A percentile compares a stretch with the other conserved stretches of the same genome.
These are phyloP conservation scores for Cicer chorassanicum DNA, from an alignment of 306 rosid species.

Conservation along the genomic window DNA sequence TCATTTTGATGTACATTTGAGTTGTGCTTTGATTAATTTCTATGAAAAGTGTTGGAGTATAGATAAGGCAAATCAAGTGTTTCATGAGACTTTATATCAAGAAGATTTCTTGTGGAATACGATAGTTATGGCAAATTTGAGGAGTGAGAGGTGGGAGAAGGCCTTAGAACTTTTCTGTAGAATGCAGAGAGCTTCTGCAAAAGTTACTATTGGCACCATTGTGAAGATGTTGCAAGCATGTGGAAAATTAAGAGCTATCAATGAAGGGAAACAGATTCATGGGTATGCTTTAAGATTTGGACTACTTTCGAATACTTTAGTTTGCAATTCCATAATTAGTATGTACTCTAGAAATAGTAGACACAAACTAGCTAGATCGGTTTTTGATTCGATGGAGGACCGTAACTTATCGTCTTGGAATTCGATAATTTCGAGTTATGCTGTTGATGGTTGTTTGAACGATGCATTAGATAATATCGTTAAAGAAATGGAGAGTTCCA, in stretches of 20 bases:
- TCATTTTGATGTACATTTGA: slow-evolving; percentile 60
- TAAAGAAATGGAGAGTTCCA: slow-evolving; percentile 52
- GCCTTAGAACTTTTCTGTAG: slow-evolving; percentile 52
- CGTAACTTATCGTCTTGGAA: slow-evolving; percentile 71
- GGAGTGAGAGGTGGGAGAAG: slow-evolving; percentile 59
- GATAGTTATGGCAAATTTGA: slow-evolving; percentile 59
- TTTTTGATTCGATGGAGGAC: slow-evolving; percentile 63
- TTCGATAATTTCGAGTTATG: slow-evolving; percentile 61
- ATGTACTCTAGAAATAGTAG: slow-evolving; percentile 72
- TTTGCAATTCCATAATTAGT: slow-evolving; percentile 67
- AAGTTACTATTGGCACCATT: slow-evolving; percentile 51
- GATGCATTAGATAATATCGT: slow-evolving; percentile 49
- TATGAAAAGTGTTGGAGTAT: slow-evolving; percentile 62
- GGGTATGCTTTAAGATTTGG: slow-evolving; percentile 64
- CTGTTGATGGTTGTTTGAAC: slow-evolving; percentile 50
- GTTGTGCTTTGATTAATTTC: slow-evolving; percentile 61
- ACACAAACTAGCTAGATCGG: slow-evolving; percentile 53
- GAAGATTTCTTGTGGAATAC: slow-evolving; percentile 73
- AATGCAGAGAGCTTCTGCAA: slow-evolving; percentile 59
- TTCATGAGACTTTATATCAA: slow-evolving; percentile 52
- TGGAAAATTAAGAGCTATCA: slow-evolving; percentile 68
- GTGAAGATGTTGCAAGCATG: slow-evolving; percentile 71
- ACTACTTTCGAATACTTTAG: slow-evolving; percentile 51
- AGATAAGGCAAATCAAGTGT: slow-evolving; percentile 61
- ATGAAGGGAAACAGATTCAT: slow-evolving; percentile 76